phyloP scores from a whole-genome alignment of 192 early-diverging fungal species.

The Coemansia javaensis region DNA sequence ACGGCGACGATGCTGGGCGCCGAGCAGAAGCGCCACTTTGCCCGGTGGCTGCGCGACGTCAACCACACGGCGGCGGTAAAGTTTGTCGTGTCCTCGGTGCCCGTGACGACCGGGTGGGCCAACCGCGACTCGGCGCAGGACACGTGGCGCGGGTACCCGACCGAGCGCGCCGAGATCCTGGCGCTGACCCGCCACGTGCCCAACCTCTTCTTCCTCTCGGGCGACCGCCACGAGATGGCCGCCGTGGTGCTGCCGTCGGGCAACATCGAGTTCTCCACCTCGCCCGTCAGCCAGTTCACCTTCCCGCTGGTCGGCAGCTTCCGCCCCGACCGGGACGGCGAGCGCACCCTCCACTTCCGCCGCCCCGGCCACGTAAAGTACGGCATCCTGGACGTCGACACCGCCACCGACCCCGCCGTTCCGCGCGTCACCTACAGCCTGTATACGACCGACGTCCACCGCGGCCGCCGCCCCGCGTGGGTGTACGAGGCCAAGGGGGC shows the following conservation, averaged over 20 bases:
- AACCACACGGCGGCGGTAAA: slow-evolving; percentile 51
- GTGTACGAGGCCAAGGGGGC: slow-evolving; percentile 34
- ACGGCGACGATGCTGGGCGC: slow-evolving; percentile 41
- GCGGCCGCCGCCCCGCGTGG: slow-evolving; percentile 27
- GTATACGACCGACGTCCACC: slow-evolving; percentile 36
- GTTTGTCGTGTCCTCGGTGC: slow-evolving; percentile 49
- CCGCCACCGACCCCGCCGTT: slow-evolving; percentile 15
- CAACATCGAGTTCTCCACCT: slow-evolving; percentile 50
- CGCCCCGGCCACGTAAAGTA: slow-evolving; percentile 48
- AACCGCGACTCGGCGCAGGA: slow-evolving; percentile 42
- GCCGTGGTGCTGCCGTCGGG: slow-evolving; percentile 38
- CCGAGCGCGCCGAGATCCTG: slow-evolving; percentile 47
- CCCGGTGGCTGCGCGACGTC: slow-evolving; percentile 37
- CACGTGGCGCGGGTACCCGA: slow-evolving; percentile 50
- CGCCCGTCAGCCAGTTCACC: slow-evolving; percentile 50
- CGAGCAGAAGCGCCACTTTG: slow-evolving; percentile 44
- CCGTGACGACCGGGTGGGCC: slow-evolving; percentile 44
- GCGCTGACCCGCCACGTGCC: slow-evolving; percentile 28
- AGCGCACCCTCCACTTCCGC: slow-evolving; percentile 39
- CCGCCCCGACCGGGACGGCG: slow-evolving; percentile 20
- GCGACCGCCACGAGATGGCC: slow-evolving; percentile 54
- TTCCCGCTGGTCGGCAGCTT: slow-evolving; percentile 40
- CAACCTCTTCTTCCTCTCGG: slow-evolving; percentile 45
- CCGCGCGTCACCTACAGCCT: slow-evolving; percentile 44
- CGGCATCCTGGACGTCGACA: slow-evolving; percentile 51